A percentile compares a stretch with the other conserved stretches of the same genome.
These are phyloP conservation scores for Sesbania bispinosa DNA, from an alignment of 306 rosid species.

Conservation along the genomic window DNA sequence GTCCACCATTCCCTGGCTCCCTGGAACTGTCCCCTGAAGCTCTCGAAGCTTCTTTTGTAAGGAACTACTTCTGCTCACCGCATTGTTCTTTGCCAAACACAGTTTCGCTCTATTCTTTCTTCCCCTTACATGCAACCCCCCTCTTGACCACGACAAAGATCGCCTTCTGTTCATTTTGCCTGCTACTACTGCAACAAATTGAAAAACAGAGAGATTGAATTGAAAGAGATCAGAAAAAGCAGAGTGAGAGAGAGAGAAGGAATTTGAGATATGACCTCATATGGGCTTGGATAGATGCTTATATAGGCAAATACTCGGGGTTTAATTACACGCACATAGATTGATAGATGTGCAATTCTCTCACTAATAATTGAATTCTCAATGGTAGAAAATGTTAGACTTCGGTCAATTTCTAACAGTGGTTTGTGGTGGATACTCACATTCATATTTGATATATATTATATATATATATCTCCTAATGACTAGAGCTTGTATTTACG, in stretches of 20 bases:
- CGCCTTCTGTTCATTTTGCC: conserved; percentile 44
- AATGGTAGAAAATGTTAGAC: conserved; percentile 15
- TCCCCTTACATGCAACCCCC: conserved; percentile 38
- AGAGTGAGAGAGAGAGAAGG: neutral
- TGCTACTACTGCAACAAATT: neutral
- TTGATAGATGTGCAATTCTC: conserved; percentile 12
- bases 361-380: conserved; percentile 34
- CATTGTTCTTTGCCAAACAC: conserved; percentile 29
- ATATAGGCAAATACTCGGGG: conserved; percentile 41
- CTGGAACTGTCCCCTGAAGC: conserved; percentile 58
- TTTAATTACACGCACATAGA: neutral
- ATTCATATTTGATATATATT: neutral
- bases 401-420: conserved; percentile 24
- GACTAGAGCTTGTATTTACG: neutral
- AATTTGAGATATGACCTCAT: neutral
- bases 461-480: neutral
- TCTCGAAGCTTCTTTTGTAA: conserved; percentile 43
- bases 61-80: no score
- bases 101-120: conserved; percentile 51
- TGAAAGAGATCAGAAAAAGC: neutral
- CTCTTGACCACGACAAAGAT: conserved; percentile 27
- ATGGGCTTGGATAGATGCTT: conserved; percentile 5
- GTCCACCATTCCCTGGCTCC: conserved; percentile 36
- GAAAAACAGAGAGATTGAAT: neutral
- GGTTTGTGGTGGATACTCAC: conserved; percentile 23